Evolutionary conservation across 2,329 filamentous ascomycete species (phyloP).

Genomic region (Onygenales sp.): DNA sequence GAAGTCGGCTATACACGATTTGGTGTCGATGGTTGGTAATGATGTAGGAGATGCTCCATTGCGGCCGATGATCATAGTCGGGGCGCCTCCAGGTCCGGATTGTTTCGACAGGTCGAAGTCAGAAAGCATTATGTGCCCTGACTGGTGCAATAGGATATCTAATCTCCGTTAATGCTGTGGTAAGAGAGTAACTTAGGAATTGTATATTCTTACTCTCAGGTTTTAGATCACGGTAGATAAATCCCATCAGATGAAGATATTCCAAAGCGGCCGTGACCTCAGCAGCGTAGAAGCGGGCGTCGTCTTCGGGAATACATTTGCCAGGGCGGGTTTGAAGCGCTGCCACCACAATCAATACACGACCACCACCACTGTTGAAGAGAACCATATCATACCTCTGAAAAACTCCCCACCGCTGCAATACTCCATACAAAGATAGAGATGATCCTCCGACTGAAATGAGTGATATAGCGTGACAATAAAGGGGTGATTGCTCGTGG

Average conservation of each 20-base stretch:
- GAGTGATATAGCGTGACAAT: conserved; percentile 98
- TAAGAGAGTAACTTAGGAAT: not conserved
- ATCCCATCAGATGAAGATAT: conserved; percentile 97
- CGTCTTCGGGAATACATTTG: conserved; percentile 94
- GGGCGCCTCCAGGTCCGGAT: conserved; percentile 88
- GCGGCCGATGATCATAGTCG: conserved; percentile 93
- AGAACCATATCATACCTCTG: conserved; percentile 42
- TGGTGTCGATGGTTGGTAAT: conserved; percentile 93
- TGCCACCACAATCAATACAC: conserved; percentile 14
- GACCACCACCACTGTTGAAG: not conserved
- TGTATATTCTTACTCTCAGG: conserved; percentile 66
- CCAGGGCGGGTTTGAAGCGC: conserved; percentile 92
- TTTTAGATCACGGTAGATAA: conserved; percentile 97
- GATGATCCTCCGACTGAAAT: conserved; percentile 96
- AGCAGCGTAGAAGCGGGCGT: conserved; percentile 92
- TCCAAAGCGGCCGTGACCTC: conserved; percentile 95
- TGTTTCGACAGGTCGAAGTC: conserved; percentile 98
- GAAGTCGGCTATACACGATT: conserved; percentile 97
- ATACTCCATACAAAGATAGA: conserved; percentile 99
- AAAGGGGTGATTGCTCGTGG: conserved; percentile 97
- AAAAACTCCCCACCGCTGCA: conserved; percentile 99
- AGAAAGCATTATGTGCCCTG: conserved; percentile 99
- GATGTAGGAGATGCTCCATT: conserved; percentile 79
- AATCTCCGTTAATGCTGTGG: conserved; percentile 3
- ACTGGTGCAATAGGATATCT: conserved; percentile 97